Evolutionary conservation across 2,329 filamentous ascomycete genomes (phyloP).

Genomic region (Xylariaceae sp.): DNA sequence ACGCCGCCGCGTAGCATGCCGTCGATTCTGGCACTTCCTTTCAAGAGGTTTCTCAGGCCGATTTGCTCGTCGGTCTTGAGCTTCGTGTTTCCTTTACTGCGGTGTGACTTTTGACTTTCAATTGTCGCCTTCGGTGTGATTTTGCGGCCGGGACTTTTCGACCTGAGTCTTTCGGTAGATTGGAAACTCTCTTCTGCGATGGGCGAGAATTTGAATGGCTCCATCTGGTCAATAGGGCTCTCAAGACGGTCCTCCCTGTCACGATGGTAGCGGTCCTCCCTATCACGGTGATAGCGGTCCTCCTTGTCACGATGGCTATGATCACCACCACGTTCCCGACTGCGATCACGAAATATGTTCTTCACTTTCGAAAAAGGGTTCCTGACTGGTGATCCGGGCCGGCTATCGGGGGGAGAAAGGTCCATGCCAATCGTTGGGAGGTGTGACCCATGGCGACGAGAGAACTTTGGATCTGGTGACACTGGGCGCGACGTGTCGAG

Average conservation of each 20-base stretch:
- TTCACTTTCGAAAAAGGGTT: slow-evolving; percentile 51
- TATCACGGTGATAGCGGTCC: slow-evolving; percentile 23
- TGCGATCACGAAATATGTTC: slow-evolving; percentile 48
- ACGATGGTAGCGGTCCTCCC: slow-evolving; percentile 26
- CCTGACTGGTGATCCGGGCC: slow-evolving; percentile 55
- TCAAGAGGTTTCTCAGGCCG: slow-evolving; percentile 67
- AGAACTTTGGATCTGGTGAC: slow-evolving; percentile 44
- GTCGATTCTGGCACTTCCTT: slow-evolving; percentile 61
- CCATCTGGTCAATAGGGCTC: slow-evolving; percentile 20
- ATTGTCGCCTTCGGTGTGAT: slow-evolving; percentile 29
- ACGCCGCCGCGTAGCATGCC: slow-evolving; percentile 57
- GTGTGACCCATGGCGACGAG: slow-evolving; percentile 36
- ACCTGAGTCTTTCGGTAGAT: slow-evolving; percentile 22
- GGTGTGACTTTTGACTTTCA: slow-evolving; percentile 40
- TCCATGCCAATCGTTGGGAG: slow-evolving; percentile 56
- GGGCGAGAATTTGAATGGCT: slow-evolving; percentile 18
- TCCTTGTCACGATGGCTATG: slow-evolving; percentile 29
- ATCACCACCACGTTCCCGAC: slow-evolving; percentile 37
- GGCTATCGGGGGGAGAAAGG: slow-evolving; percentile 55
- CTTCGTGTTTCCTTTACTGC: slow-evolving; percentile 42
- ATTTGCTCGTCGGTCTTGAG: slow-evolving; percentile 39
- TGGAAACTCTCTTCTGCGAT: slow-evolving; percentile 22
- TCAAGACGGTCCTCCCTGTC: slow-evolving; percentile 27
- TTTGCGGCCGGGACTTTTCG: slow-evolving; percentile 33
- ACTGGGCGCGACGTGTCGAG: slow-evolving; percentile 39